Evolutionary conservation across 1,139 yeast species (phyloP), one percentile per base, ranked within the genome.

Genomic region (Saccharomyces pastorianus): DNA sequence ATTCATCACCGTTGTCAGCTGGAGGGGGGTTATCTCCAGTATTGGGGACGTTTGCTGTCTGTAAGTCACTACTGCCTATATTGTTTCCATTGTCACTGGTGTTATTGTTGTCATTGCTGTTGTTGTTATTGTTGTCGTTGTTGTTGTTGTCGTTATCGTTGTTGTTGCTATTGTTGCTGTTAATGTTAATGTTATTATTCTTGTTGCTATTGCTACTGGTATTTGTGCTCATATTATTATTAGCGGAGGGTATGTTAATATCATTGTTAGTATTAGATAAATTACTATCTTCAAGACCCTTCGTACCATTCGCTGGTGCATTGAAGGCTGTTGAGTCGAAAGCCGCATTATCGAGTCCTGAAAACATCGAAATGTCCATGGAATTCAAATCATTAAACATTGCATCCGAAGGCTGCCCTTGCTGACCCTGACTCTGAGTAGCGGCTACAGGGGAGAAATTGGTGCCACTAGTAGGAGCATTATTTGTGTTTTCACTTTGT

Each of bases 341-440:
- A 6, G 59, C 62, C 6, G 61, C 49, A 49, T 58, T 61, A 41
- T 67, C 70, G 48, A 67, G 53, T 4, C 64, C 65, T 4, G 66
- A 62, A 53, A 67, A 65, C 61, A 68, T 63, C 2, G 70, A 63
- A 50, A 68, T 60, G 48, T 66, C 70, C 64, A 68, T 63, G 23
- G 62, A 58, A 48, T 67, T 65, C 29, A 64, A 53, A 47, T 64
- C 66, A 38, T 59, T 59, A 41, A 65, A 63, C 32, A 60, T 57
- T 6, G 61, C 54, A 49, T 47, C 49, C 46, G 51, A 51, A 26
- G 48, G 53, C 20, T 25, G 46, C 34, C 41, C 48, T 42, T 28
- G 47, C 48, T 48, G 50, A 29, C 47, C 47, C 6, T 48, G 29
- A 4, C 11, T 50, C 31, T 11, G 27, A 47, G 31, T 46, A 47